Evolutionary conservation across 805 yeast genomes (phyloP).

Genomic region (Saturnispora silvae): DNA sequence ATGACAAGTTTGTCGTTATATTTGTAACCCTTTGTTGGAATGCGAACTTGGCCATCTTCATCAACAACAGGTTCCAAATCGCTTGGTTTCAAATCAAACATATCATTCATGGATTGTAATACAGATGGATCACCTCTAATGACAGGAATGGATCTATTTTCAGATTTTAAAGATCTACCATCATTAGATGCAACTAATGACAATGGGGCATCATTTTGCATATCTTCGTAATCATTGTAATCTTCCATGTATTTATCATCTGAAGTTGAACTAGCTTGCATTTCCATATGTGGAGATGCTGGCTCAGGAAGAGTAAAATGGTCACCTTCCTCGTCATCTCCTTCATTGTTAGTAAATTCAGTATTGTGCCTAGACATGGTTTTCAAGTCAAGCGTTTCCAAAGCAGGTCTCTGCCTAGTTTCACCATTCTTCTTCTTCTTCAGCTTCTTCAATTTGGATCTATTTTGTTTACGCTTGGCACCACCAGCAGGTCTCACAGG

Average conservation of each 20-base stretch:
- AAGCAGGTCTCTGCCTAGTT: conserved; percentile 24
- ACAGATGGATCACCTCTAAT: conserved; percentile 11
- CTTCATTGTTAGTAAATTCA: conserved; percentile 1
- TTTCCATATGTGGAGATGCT: background rate
- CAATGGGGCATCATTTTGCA: conserved; percentile 4
- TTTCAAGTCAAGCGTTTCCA: conserved; percentile 12
- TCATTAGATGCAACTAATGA: conserved; percentile 10
- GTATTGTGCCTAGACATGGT: conserved; percentile 9
- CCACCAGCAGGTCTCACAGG: conserved; percentile 70
- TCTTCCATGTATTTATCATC: conserved; percentile 2
- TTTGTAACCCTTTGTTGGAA: conserved; percentile 39
- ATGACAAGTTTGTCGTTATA: conserved; percentile 65
- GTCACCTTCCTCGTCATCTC: background rate
- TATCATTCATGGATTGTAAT: conserved; percentile 12
- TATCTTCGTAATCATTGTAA: no score
- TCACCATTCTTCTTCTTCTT: conserved; percentile 19
- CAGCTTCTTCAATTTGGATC: conserved; percentile 30
- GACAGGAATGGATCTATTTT: conserved; percentile 4
- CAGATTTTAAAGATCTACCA: conserved; percentile 10
- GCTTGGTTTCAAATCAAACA: conserved; percentile 15
- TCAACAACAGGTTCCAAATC: conserved; percentile 24
- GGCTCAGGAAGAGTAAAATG: background rate
- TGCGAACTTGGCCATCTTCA: conserved; percentile 26
- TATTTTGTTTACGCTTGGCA: conserved; percentile 44
- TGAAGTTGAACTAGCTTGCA: background rate